Percentiles rank a stretch among this genome's conserved stretches.
phyloP scores from a whole-genome alignment of 371 early-diverging fungal species.

The Sporodiniella umbellata region DNA sequence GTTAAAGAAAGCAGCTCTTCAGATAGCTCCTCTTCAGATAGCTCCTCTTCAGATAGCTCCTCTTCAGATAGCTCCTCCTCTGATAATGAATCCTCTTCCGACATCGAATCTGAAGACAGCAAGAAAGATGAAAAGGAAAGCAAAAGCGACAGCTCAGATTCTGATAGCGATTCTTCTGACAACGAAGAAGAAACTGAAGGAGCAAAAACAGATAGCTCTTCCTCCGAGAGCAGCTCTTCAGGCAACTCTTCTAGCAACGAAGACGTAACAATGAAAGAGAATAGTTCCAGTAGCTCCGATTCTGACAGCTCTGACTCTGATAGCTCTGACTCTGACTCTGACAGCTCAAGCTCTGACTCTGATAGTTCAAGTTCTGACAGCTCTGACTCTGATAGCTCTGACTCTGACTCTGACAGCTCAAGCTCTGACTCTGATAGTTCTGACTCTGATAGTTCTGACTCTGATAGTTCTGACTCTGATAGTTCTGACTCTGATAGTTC shows the following conservation, averaged over 20 bases:
- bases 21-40: too few relatives aligned
- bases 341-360: slow-evolving; percentile 12
- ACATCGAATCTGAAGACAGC: slow-evolving; percentile 13
- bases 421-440: slow-evolving; percentile 8
- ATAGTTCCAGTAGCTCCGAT: slow-evolving; percentile 1
- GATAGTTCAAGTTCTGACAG: slow-evolving; percentile 2
- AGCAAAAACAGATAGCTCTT: not conserved
- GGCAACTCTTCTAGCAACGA: slow-evolving; percentile 1
- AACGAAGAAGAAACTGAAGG: not conserved
- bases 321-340: slow-evolving; percentile 18
- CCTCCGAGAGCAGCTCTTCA: slow-evolving; percentile 9
- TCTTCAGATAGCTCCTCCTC: slow-evolving; percentile 1
- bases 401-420: too few relatives aligned
- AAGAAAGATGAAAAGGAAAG: slow-evolving; percentile 9
- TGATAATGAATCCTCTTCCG: slow-evolving; percentile 5
- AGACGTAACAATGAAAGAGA: slow-evolving; percentile 13
- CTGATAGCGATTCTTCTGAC: slow-evolving; percentile 11
- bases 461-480: slow-evolving; percentile 4
- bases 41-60: not conserved
- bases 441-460: slow-evolving; percentile 13
- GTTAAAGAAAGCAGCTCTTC: not conserved
- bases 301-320: slow-evolving; percentile 21
- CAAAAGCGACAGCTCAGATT: slow-evolving; percentile 2
- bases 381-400: not conserved
- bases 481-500: slow-evolving; percentile 16